Evolutionary conservation across 2,329 filamentous ascomycete species (phyloP).

Genomic region (Trichoderma sp.): DNA sequence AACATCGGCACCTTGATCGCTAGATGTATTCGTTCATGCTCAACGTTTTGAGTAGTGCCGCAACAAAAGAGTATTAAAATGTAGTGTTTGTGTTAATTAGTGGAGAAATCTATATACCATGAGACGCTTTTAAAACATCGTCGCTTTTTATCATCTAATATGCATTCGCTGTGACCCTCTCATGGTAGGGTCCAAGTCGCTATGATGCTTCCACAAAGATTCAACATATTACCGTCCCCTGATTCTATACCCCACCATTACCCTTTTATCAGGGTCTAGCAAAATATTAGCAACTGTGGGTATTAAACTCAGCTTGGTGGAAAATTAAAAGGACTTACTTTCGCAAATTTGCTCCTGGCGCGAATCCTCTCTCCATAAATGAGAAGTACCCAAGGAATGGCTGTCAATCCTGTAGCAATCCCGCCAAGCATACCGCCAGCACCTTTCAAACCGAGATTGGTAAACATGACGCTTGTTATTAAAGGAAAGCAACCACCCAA

Average conservation of each 20-base stretch:
- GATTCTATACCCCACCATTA: neutral
- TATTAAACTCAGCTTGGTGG: too few relatives aligned
- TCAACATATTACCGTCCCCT: neutral
- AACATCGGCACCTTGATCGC: constrained; percentile 6
- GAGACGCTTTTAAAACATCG: neutral
- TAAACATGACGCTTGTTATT: constrained; percentile 71
- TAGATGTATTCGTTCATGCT: neutral
- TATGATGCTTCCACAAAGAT: neutral
- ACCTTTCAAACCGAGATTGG: constrained; percentile 64
- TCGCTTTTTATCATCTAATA: neutral
- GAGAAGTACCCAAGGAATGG: constrained; percentile 85
- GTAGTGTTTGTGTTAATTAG: neutral
- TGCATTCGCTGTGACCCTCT: neutral
- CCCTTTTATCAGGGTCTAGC: constrained; percentile 3
- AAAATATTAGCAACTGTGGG: neutral
- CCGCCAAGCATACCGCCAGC: constrained; percentile 76
- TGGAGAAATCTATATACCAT: neutral
- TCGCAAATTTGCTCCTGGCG: constrained; percentile 72
- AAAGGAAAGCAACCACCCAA: constrained; percentile 79
- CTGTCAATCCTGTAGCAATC: constrained; percentile 64
- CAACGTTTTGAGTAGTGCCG: neutral
- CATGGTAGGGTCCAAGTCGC: neutral
- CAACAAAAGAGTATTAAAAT: neutral
- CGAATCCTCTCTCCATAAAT: constrained; percentile 77
- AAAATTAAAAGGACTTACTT: constrained; percentile 40